phyloP scores from a whole-genome alignment of 768 basidiomycete species.

The Leucosporidium yakuticum region DNA sequence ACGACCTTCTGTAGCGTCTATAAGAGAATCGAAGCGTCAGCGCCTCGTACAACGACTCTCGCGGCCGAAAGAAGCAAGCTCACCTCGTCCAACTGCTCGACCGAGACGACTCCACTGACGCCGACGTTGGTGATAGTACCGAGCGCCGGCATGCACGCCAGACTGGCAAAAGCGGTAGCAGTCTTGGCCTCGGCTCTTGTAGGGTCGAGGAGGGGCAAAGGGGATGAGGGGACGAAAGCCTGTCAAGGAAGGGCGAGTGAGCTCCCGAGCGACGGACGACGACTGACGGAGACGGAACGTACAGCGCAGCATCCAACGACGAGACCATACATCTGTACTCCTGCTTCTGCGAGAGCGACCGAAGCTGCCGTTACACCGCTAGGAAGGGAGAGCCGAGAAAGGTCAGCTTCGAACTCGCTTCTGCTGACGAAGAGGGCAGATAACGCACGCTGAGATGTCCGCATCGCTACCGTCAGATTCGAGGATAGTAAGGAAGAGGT shows the following conservation, averaged over 20 bases:
- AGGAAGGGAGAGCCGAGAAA: neutral
- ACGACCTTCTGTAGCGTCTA: constrained; percentile 8
- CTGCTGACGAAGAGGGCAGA: constrained; percentile 1
- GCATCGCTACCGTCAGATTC: constrained; percentile 89
- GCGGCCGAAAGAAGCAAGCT: neutral
- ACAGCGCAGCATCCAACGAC: constrained; percentile 79
- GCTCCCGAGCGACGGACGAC: constrained; percentile 47
- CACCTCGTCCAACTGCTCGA: constrained; percentile 47
- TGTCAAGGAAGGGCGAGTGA: constrained; percentile 26
- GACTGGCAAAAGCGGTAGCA: constrained; percentile 62
- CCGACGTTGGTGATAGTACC: constrained; percentile 75
- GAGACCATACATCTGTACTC: constrained; percentile 82
- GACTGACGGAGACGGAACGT: constrained; percentile 38
- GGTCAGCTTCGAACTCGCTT: neutral
- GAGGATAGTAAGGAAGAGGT: constrained; percentile 80
- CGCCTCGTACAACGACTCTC: too few species aligned
- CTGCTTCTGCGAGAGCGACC: constrained; percentile 84
- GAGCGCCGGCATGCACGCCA: constrained; percentile 84
- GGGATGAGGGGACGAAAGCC: constrained; percentile 3
- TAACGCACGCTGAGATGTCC: constrained; percentile 44
- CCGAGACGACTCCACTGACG: constrained; percentile 59
- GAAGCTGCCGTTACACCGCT: constrained; percentile 79
- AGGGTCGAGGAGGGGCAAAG: constrained; percentile 64
- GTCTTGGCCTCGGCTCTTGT: constrained; percentile 58
- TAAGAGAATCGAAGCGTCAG: constrained; percentile 14